Base-by-base conservation (phyloP, 345 rosid genomes). In the Noccaea bulbosa region DNA sequence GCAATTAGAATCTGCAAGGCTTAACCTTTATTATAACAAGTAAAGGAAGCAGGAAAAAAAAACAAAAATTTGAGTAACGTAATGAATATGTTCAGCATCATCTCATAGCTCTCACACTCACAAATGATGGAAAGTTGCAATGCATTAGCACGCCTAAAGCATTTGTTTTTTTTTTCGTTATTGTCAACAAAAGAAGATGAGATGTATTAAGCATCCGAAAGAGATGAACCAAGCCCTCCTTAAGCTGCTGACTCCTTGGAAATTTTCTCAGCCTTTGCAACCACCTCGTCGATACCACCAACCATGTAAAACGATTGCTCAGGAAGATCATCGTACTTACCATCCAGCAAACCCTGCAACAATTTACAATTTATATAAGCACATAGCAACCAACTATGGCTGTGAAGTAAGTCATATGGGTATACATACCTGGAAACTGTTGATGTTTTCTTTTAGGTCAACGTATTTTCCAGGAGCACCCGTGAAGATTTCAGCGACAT, bases 401-500 rank as follows among this genome's bases (percentile, higher is more conserved):
- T 2, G 52, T 7, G 15, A 45, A 62, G 52, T 44, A 30, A 12
- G 22, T n/a, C 8, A 44, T 5, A 14, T 61, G 38, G 12, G 39
- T n/a, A 30, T 45, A 17, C 7, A 7, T 45, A 75, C 99, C 98
- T 95, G 99, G 92, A 95, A 95, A 70, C 99, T 95, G 78, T 49
- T 20, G 48, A 95, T 79, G 83, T 88, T 85, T 82, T 91, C 99
- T 48, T 95, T 90, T 83, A 95, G 84, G 47, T 95, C 99, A 0
- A 95, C 99, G 51, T 92, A 95, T 74, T 95, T 95, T 51, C 99
- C 99, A 24, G 97, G 91, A 71, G 98, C 97, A 81, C 99, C 99
- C 0, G 98, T 95, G 88, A 95, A 95, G 41, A 95, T 97, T 74
- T 95, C 99, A 22, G 99, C 99, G 22, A 95, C 98, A 53, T 95